Evolutionary conservation across 768 basidiomycete genomes (phyloP), one percentile per base, ranked within the genome.

Genomic region (Boletus rufocinnamomeus): DNA sequence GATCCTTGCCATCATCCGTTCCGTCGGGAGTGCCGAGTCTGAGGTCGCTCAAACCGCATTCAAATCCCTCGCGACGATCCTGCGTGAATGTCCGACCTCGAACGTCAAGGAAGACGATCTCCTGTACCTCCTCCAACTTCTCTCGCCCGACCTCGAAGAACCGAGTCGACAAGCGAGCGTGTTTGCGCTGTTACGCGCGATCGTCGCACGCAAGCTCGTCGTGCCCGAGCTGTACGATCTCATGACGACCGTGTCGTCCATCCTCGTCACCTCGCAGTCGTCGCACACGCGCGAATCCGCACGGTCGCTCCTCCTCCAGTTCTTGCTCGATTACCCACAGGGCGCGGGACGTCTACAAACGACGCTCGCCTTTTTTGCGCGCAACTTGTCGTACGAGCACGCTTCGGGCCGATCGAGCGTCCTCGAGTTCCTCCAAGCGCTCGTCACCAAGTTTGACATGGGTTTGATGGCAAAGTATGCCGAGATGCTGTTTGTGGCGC

Each of bases 201-300:
- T 98, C 63, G 87, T 98, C 17, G 82, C 88, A 6, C 86, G 95
- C 34, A 93, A 91, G 69, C 91, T 98, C 61, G 87, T 98, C 34
- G 92, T 96, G 0, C 93, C 93, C 0, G 97, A 98, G 73, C 89
- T 99, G 51, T 99, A 99, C 75, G 95, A 98, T 72, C 75, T 95
- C 37, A 98, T 99, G 95, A 92, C 93, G 59, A 86, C 87, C 58
- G 87, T 98, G 23, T 87, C 93, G 4, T 88, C 93, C 63, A 84
- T 96, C 64, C 87, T 97, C 81, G 93, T 99, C 41, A 95, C 94
- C 14, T 95, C 84, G 63, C 96, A 98, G 72, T 94, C 95, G 3
- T 73, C 85, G 0, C 88, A 90, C 64, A 93, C 96, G 9, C 95
- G 95, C 69, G 95, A 97, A 70, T 84, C 91, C 10, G 96, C 93